Conservation (phyloP, 2,329 filamentous ascomycete species). For the Monilinia aucupariae region DNA sequence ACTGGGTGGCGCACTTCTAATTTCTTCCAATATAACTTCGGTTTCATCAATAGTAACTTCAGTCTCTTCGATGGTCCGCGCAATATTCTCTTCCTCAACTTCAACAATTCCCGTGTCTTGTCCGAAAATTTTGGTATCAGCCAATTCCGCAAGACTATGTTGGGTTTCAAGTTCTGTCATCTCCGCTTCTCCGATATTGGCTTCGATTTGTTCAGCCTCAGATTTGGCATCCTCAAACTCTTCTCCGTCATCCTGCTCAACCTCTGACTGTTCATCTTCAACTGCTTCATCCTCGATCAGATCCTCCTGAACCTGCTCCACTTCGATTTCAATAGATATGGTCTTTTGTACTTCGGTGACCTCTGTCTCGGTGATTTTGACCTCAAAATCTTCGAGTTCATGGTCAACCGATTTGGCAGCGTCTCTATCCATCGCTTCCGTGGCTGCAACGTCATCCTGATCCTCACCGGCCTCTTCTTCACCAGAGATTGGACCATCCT, state of each 20-base stretch:
- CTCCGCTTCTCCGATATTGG: slow-evolving; percentile 2
- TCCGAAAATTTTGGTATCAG: background rate
- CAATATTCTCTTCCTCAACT: background rate
- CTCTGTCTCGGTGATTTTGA: background rate
- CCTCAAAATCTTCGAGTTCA: background rate
- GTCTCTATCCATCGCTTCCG: background rate
- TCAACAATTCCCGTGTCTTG: background rate
- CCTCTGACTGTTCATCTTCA: background rate
- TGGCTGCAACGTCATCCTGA: background rate
- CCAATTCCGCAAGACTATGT: background rate
- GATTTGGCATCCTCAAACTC: background rate
- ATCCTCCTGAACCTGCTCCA: background rate
- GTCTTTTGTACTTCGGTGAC: background rate
- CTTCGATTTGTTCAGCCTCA: slow-evolving; percentile 3
- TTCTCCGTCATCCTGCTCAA: background rate
- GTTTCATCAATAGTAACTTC: background rate
- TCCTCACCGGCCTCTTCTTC: background rate
- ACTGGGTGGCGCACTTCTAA: background rate
- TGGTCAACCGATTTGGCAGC: background rate
- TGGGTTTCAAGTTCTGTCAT: slow-evolving; percentile 8
- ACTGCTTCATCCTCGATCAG: background rate
- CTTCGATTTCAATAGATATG: background rate
- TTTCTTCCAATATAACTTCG: background rate
- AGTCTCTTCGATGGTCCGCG: background rate
- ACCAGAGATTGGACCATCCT: background rate